Conservation (phyloP, 768 basidiomycete genomes). For the Tricholomella constricta region DNA sequence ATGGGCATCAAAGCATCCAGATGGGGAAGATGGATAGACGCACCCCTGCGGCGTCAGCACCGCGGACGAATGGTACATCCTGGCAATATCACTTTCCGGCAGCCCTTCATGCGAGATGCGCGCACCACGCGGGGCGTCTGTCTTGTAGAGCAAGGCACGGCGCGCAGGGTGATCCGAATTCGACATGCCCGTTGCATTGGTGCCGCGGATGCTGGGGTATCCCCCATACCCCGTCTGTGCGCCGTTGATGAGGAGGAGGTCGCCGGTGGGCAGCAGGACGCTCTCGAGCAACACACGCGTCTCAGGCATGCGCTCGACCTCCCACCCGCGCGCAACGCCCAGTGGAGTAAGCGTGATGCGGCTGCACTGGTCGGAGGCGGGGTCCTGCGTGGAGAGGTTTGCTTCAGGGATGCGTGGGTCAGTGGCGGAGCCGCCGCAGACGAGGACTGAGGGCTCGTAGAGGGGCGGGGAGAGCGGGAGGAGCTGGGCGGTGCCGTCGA, state of each 20-base stretch:
- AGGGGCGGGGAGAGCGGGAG: slow-evolving; percentile 38
- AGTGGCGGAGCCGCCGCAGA: slow-evolving; percentile 47
- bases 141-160: slow-evolving; percentile 54
- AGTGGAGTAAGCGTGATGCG: too few species aligned
- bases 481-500: slow-evolving; percentile 37
- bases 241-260: slow-evolving; percentile 43
- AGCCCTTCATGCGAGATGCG: slow-evolving; percentile 48
- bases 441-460: slow-evolving; percentile 45
- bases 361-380: slow-evolving; percentile 44
- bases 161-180: slow-evolving; percentile 30
- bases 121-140: slow-evolving; percentile 40
- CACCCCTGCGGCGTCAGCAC: slow-evolving; percentile 57
- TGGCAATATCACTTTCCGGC: slow-evolving; percentile 43
- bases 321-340: slow-evolving; percentile 45
- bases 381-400: slow-evolving; percentile 38
- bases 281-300: slow-evolving; percentile 38
- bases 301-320: slow-evolving; percentile 44
- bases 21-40: slow-evolving; percentile 32
- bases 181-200: slow-evolving; percentile 21
- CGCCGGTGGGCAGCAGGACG: slow-evolving; percentile 40
- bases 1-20: too few species aligned
- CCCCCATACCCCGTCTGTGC: slow-evolving; percentile 43
- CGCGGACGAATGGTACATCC: slow-evolving; percentile 64
- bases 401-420: slow-evolving; percentile 27
- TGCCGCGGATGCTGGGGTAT: too few species aligned